phyloP scores from a whole-genome alignment of 2,329 filamentous ascomycete genomes.

The Rugonectria rugulosa region DNA sequence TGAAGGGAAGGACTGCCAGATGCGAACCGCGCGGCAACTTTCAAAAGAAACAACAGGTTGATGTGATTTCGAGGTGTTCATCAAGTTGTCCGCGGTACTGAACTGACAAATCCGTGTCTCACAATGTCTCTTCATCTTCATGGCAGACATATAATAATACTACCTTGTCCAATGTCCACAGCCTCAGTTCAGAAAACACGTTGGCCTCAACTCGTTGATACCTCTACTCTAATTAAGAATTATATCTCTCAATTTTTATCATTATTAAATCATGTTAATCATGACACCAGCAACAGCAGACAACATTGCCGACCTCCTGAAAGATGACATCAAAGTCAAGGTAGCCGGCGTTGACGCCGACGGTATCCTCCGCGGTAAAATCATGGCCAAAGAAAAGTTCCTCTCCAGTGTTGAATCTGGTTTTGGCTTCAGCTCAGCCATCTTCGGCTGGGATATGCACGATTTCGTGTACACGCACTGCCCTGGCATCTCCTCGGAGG shows the following conservation, averaged over 20 bases:
- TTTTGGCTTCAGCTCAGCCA: slow-evolving; percentile 84
- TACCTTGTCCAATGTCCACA: too few species aligned
- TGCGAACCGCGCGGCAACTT: not conserved
- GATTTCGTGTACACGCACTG: slow-evolving; percentile 81
- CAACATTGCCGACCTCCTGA: slow-evolving; percentile 9
- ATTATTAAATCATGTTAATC: not conserved
- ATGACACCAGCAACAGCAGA: not conserved
- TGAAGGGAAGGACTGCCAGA: too few species aligned
- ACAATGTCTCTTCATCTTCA: too few species aligned
- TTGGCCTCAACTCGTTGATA: too few species aligned
- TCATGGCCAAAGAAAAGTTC: slow-evolving; percentile 22
- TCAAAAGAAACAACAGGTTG: too few species aligned
- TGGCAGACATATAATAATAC: too few species aligned
- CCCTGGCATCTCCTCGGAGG: slow-evolving; percentile 78
- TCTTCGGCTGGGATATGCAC: slow-evolving; percentile 91
- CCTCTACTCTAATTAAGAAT: not conserved
- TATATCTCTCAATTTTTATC: not conserved
- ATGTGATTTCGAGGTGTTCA: too few species aligned
- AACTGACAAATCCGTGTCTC: too few species aligned
- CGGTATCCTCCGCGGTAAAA: slow-evolving; percentile 18
- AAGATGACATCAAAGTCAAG: slow-evolving; percentile 21
- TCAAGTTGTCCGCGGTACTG: too few species aligned
- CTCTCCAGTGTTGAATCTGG: slow-evolving; percentile 72
- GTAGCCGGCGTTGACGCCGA: slow-evolving; percentile 17
- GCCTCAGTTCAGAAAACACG: too few species aligned